Conservation (phyloP, 352 stramenopile genomes). For the Phytophthora fragariaefolia region DNA sequence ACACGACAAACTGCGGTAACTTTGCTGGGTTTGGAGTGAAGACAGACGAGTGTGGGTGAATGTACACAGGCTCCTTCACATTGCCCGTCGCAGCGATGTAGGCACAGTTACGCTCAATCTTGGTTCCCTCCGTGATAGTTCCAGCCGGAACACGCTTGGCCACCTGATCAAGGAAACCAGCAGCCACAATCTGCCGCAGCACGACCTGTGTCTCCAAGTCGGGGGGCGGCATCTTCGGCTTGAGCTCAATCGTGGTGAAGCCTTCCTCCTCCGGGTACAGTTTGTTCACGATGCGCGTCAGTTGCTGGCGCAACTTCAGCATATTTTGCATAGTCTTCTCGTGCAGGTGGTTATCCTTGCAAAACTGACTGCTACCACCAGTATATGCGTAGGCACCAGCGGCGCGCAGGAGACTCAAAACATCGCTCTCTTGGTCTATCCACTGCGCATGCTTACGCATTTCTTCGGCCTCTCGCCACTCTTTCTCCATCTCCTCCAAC, state of each 20-base stretch:
- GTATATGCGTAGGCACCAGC: slow-evolving; percentile 81
- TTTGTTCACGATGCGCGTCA: slow-evolving; percentile 85
- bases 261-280: slow-evolving; percentile 55
- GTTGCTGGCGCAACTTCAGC: slow-evolving; percentile 84
- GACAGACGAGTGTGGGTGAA: slow-evolving; percentile 85
- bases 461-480: slow-evolving; percentile 76
- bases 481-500: slow-evolving; percentile 75
- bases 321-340: slow-evolving; percentile 91
- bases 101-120: slow-evolving; percentile 86
- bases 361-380: slow-evolving; percentile 69
- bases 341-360: slow-evolving; percentile 78
- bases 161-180: slow-evolving; percentile 87
- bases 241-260: slow-evolving; percentile 53
- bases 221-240: slow-evolving; percentile 73
- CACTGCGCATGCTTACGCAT: slow-evolving; percentile 79
- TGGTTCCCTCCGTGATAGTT: slow-evolving; percentile 78
- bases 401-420: slow-evolving; percentile 78
- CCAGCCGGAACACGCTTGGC: slow-evolving; percentile 71
- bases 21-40: slow-evolving; percentile 76
- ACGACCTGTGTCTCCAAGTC: slow-evolving; percentile 63
- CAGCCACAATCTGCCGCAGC: slow-evolving; percentile 79
- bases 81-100: slow-evolving; percentile 66
- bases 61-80: slow-evolving; percentile 81
- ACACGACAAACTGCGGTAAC: slow-evolving; percentile 77
- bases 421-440: slow-evolving; percentile 83